Evolutionary conservation across 1,139 yeast genomes (phyloP), one percentile per base, ranked within the genome.

Genomic region (Hansenula anomala): DNA sequence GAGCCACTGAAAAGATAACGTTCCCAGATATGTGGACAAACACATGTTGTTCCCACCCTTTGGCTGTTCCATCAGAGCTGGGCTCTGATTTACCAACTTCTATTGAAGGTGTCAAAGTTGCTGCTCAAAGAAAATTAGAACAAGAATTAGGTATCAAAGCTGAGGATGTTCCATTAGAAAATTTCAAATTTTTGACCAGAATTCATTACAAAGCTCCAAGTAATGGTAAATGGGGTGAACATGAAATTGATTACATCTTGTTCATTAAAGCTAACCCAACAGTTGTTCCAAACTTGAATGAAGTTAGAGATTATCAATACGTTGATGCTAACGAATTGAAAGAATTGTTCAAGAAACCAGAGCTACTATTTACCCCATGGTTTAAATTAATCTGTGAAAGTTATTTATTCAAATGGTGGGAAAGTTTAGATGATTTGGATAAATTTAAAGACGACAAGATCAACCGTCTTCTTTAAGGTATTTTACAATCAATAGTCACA

Each of bases 1-100:
- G 99, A 54, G 97, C 99, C 1, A 81, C 81, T 43, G 97, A 92
- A 60, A 92, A 92, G 64, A 92, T 92, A 66, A 92, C 99, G 1
- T 92, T 92, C 63, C 95, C 98, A 2, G 78, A 78, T 43, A 79
- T 88, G 83, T 92, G 99, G 99, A 92, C 99, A 31, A 92, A 92
- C 61, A 94, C 99, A 3, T 94, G 98, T 64, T 92, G 99, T 61
- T 90, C 97, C 0, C 99, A 92, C 62, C 99, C 99, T 6, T 70
- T 92, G 42, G 88, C 96, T 44, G 78, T 88, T 22, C 75, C 82
- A 28, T 68, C 78, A 30, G 99, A 92, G 63, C 67, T 89, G 56
- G 97, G 96, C 10, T 48, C 57, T 2, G 60, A 63, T 33, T 64
- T 83, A 39, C 67, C 69, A 31, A 64, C 70, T 25, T 85, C 95